A percentile compares a stretch with the other conserved stretches of the same genome.
These are phyloP conservation scores for Chrysoporthe austroafricana DNA, from an alignment of 2,329 filamentous ascomycete species.

Conservation along the genomic window DNA sequence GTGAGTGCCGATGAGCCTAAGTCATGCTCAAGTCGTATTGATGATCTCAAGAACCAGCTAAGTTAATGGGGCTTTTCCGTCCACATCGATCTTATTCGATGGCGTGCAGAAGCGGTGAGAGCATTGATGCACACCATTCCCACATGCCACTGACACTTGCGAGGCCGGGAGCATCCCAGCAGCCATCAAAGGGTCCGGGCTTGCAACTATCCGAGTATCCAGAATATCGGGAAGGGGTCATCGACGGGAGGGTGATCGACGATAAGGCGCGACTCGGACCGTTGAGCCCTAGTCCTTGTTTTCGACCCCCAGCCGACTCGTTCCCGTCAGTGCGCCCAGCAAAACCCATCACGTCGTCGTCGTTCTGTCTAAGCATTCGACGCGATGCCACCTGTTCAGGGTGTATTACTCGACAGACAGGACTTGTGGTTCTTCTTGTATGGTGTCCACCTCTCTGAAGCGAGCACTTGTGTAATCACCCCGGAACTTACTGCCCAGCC, in stretches of 20 bases:
- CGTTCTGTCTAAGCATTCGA: not conserved
- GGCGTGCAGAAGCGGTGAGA: constrained; percentile 26
- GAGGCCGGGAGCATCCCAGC: constrained; percentile 26
- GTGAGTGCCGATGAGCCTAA: not conserved
- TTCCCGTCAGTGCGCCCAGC: not conserved
- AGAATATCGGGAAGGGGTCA: constrained; percentile 12
- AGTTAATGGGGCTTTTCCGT: not conserved
- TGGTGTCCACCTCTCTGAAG: not conserved
- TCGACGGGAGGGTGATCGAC: constrained; percentile 26
- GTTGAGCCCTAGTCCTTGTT: not conserved
- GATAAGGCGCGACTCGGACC: constrained; percentile 14
- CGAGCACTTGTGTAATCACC: not conserved
- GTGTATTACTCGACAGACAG: not conserved
- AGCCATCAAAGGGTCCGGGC: not conserved
- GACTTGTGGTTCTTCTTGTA: not conserved
- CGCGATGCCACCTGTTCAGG: not conserved
- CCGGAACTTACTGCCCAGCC: not conserved
- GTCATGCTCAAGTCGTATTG: not conserved
- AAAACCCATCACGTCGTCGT: not conserved
- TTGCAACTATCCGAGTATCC: constrained; percentile 19
- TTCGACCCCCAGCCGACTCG: not conserved
- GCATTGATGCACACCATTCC: constrained; percentile 26
- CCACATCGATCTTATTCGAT: not conserved
- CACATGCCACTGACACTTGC: constrained; percentile 18
- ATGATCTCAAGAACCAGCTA: constrained; percentile 1